Percentiles rank a stretch among this genome's conserved stretches.
phyloP scores from a whole-genome alignment of 2,329 filamentous ascomycete genomes.

The Nemania sp. region DNA sequence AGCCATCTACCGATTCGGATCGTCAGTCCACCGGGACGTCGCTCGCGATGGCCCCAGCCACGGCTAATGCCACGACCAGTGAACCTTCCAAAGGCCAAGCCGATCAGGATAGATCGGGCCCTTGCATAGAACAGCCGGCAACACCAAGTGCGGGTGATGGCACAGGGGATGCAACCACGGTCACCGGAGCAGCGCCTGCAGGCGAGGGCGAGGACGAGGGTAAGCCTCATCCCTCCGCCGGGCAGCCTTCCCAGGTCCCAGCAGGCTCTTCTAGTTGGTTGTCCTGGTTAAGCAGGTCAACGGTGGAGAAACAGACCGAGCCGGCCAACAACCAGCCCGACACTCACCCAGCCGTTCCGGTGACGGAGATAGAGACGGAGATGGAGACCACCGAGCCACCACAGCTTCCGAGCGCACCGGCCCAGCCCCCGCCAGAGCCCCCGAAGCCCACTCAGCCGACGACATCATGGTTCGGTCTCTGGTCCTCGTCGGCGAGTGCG shows the following conservation, averaged over 20 bases:
- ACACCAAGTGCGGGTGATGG: constrained; percentile 3
- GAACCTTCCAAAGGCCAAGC: constrained; percentile 30
- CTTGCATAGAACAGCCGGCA: constrained; percentile 18
- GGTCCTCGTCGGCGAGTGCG: constrained; percentile 34
- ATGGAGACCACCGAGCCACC: constrained; percentile 28
- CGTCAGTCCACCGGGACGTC: constrained; percentile 38
- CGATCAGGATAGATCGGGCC: constrained; percentile 38
- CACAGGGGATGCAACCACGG: constrained; percentile 2
- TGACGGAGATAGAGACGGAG: no score
- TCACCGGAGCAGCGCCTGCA: background rate
- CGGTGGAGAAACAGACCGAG: constrained; percentile 21
- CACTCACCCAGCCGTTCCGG: constrained; percentile 25
- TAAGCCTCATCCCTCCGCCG: constrained; percentile 13
- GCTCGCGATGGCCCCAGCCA: no score
- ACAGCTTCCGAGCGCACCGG: constrained; percentile 22
- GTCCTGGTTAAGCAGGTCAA: constrained; percentile 52
- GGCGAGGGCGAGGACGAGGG: background rate
- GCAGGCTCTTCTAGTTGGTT: constrained; percentile 55
- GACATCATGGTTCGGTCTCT: constrained; percentile 44
- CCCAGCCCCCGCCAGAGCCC: constrained; percentile 26
- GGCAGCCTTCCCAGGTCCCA: constrained; percentile 25
- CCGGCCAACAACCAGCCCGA: constrained; percentile 19
- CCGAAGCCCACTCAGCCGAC: constrained; percentile 31
- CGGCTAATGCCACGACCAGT: constrained; percentile 38
- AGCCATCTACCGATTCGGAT: constrained; percentile 39